Conservation (phyloP, 73 alveolate species). For the Paramecium octaurelia region DNA sequence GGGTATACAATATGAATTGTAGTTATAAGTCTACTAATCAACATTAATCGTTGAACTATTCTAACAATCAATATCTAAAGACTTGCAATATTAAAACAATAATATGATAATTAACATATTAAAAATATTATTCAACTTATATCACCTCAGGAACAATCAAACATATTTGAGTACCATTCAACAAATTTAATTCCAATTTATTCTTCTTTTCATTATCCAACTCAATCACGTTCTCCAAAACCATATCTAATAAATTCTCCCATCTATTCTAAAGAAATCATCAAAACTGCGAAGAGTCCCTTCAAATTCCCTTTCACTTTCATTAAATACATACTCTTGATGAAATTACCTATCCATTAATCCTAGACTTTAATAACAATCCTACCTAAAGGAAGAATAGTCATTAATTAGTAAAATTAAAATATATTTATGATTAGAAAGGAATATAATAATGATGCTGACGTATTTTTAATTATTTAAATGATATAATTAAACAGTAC, state of each 20-base stretch:
- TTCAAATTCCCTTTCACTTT: slow-evolving; percentile 64
- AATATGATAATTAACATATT: not conserved
- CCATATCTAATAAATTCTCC: slow-evolving; percentile 55
- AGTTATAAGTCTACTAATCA: not conserved
- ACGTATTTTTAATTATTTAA: too few species aligned
- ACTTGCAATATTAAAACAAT: not conserved
- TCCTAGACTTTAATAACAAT: not conserved
- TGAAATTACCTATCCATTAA: slow-evolving; percentile 69
- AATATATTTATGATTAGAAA: not conserved
- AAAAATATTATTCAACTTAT: not conserved
- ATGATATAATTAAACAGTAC: too few species aligned
- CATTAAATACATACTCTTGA: slow-evolving; percentile 71
- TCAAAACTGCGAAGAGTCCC: slow-evolving; percentile 77
- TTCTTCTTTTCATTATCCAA: slow-evolving; percentile 38
- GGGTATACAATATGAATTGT: not conserved
- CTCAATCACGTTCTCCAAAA: slow-evolving; percentile 74
- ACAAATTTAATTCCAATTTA: slow-evolving; percentile 31
- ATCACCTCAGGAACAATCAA: slow-evolving; percentile 40
- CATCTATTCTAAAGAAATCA: slow-evolving; percentile 48
- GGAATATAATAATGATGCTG: not conserved
- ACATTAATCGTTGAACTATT: not conserved
- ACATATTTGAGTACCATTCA: slow-evolving; percentile 45
- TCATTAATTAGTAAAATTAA: not conserved
- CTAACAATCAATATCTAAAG: not conserved
- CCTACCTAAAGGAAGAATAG: not conserved